Percentiles rank a stretch among this genome's conserved stretches.
Evolutionary conservation across 2,329 filamentous ascomycete species (phyloP).

Genomic region (Fusarium anthophilum): DNA sequence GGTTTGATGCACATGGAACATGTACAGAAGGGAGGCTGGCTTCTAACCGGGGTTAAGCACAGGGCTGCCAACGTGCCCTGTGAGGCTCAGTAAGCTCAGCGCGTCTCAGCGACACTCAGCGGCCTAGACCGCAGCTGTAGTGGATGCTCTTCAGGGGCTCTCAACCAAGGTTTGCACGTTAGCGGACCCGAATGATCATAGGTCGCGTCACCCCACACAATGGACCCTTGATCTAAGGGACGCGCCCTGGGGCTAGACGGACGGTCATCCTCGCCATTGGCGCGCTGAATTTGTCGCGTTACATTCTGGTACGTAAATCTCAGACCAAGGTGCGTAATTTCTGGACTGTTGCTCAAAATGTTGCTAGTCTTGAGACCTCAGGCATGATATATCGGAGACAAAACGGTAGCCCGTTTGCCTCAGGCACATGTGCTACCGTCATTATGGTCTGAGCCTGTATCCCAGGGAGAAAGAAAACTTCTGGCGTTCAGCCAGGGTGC

Average conservation of each 20-base stretch:
- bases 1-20: constrained; percentile 30
- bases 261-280: constrained; percentile 2
- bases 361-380: constrained; percentile 25
- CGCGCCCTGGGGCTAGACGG: constrained; percentile 12
- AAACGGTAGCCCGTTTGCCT: constrained; percentile 40
- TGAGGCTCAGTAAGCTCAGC: constrained; percentile 30
- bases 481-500: not conserved
- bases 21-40: constrained; percentile 24
- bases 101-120: constrained; percentile 19
- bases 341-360: not conserved
- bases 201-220: constrained; percentile 32
- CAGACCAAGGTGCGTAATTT: constrained; percentile 36
- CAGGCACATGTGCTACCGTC: constrained; percentile 40
- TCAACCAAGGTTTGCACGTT: constrained; percentile 1
- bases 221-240: constrained; percentile 34
- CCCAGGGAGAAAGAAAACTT: not conserved
- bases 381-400: constrained; percentile 25
- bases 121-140: constrained; percentile 14
- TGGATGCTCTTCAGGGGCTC: constrained; percentile 34
- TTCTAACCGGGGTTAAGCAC: constrained; percentile 16
- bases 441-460: constrained; percentile 34
- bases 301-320: constrained; percentile 33
- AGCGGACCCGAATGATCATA: constrained; percentile 9
- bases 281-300: constrained; percentile 4
- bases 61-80: constrained; percentile 29